Percentiles rank a stretch among this genome's conserved stretches.
These are phyloP conservation scores for Sporobolomyces pararoseus DNA, from an alignment of 768 basidiomycete species.

Conservation along the genomic window DNA sequence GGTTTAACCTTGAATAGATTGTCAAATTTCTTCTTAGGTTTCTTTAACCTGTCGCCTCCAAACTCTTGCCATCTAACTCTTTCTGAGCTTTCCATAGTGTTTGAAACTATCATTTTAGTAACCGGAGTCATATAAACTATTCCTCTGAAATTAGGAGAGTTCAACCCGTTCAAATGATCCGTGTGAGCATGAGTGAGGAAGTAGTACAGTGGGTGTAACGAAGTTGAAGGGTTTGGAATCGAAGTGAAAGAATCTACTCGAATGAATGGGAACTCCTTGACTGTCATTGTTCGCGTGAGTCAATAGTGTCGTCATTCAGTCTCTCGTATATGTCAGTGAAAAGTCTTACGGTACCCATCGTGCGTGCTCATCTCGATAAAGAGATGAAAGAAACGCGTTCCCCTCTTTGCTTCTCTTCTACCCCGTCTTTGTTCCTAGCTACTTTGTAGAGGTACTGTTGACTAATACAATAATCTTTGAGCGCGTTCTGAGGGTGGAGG, in stretches of 20 bases:
- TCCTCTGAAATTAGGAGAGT: conserved; percentile 68
- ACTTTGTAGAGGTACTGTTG: too few species aligned
- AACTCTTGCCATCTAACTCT: conserved; percentile 60
- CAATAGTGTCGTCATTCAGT: too few species aligned
- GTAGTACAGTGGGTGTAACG: conserved; percentile 55
- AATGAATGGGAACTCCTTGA: conserved; percentile 60
- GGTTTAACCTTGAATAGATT: conserved; percentile 88
- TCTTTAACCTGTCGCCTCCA: conserved; percentile 54
- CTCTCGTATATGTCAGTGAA: too few species aligned
- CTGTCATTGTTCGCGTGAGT: too few species aligned
- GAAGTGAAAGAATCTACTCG: conserved; percentile 77
- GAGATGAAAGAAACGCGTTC: too few species aligned
- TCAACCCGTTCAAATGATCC: conserved; percentile 68
- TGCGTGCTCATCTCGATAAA: too few species aligned
- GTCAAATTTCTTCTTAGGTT: conserved; percentile 57
- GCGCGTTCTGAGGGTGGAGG: too few species aligned
- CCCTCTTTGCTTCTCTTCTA: too few species aligned
- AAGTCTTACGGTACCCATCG: too few species aligned
- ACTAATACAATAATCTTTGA: too few species aligned
- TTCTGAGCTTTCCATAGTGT: conserved; percentile 54
- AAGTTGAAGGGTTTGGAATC: conserved; percentile 48
- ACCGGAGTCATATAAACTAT: conserved; percentile 73
- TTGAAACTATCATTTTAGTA: conserved; percentile 77
- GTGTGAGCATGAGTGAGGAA: conserved; percentile 87
- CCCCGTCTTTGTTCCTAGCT: too few species aligned